phyloP scores from a whole-genome alignment of 1,139 yeast genomes.

The Candida labiduridarum region DNA sequence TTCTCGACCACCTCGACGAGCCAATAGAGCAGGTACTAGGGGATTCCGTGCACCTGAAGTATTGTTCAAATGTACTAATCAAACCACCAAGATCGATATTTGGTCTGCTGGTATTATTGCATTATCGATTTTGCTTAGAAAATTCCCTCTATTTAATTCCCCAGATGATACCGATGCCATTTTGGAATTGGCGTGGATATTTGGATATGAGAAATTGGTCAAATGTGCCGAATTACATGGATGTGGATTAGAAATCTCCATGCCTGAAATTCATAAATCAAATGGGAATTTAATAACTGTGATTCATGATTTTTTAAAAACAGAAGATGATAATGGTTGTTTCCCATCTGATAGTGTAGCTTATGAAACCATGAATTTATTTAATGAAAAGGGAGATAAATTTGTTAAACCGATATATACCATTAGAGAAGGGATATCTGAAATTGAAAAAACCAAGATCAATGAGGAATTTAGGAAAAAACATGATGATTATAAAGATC shows the following conservation, averaged over 20 bases:
- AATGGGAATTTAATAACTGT: constrained; percentile 37
- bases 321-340: constrained; percentile 38
- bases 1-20: constrained; percentile 84
- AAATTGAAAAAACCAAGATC: constrained; percentile 8
- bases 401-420: constrained; percentile 26
- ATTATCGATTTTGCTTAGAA: constrained; percentile 66
- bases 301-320: constrained; percentile 30
- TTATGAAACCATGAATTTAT: constrained; percentile 37
- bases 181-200: constrained; percentile 79
- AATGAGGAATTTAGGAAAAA: constrained; percentile 18
- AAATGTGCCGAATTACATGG: constrained; percentile 87
- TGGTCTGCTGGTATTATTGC: constrained; percentile 94
- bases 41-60: constrained; percentile 97
- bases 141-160: constrained; percentile 87
- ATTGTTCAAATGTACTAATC: constrained; percentile 82
- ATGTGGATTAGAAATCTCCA: constrained; percentile 73
- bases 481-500: constrained; percentile 38
- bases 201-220: constrained; percentile 75
- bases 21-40: constrained; percentile 97
- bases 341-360: constrained; percentile 44
- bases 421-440: constrained; percentile 7
- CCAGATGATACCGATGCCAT: constrained; percentile 92
- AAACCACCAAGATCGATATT: constrained; percentile 77
- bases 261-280: constrained; percentile 21
- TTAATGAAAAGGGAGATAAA: constrained; percentile 28